Evolutionary conservation across 2,329 filamentous ascomycete genomes (phyloP), one percentile per base, ranked within the genome.

Genomic region (Coniochaeta hoffmannii): DNA sequence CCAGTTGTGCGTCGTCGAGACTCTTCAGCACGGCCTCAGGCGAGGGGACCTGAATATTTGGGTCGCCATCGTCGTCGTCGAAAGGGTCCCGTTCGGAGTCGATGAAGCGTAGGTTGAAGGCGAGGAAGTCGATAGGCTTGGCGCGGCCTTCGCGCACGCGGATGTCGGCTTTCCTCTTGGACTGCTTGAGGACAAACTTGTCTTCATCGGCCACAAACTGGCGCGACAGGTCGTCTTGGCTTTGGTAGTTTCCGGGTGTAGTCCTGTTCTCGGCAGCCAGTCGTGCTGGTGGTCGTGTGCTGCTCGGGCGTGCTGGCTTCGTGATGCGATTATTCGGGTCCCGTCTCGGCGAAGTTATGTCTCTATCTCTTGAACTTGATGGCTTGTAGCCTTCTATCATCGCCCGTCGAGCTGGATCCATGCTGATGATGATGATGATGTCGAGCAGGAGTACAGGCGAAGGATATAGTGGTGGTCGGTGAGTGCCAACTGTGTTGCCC

Each of bases 91-190:
- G 86, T 51, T 92, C 89, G 30, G 86, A 80, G 68, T 99, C 94
- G 61, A 97, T 86, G 60, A 93, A 89, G 61, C 90, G 86, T 60
- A 99, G 75, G 58, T 89, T 95, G 65, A 97, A 94, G 1, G 92
- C 90, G 49, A 99, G 81, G 78, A 89, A 92, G 73, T 99, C 94
- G 65, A 97, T 93, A 10, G 93, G 89, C 67, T 90, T 92, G 55
- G 93, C 92, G 62, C 95, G 85, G 11, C 89, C 88, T 70, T 95
- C 92, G 63, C 91, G 89, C 49, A 97, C 91, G 38, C 94, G 87
- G 63, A 99, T 95, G 61, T 92, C 89, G 41, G 94, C 93, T 76
- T 97, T 97, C 77, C 95, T 97, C 79, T 97, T 99, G 50, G 93
- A 88, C 73, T 99, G 94, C 71, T 91, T 92, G 66, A 99, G 76